These are phyloP conservation scores for Beauveria scarabaeidicola DNA, from an alignment of 2,329 filamentous ascomycete species.

Conservation along the genomic window DNA sequence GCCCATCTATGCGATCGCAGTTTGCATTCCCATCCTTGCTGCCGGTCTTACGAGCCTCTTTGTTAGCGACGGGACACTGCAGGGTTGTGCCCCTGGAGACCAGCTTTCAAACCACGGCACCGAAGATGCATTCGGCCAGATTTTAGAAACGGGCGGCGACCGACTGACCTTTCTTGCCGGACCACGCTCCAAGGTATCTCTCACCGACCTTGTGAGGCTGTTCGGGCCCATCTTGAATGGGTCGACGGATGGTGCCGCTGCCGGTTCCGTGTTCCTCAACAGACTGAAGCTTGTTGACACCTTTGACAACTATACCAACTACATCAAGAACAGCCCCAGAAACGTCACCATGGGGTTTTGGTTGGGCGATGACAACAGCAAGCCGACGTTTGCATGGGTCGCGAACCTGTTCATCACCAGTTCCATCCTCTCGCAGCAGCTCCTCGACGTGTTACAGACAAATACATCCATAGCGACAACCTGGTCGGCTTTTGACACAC, in stretches of 20 bases:
- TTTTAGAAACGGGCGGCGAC: constrained; percentile 15
- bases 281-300: constrained; percentile 49
- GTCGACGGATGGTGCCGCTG: constrained; percentile 15
- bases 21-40: constrained; percentile 70
- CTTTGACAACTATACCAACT: constrained; percentile 59
- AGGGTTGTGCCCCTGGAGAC: constrained; percentile 43
- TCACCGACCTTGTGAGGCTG: constrained; percentile 22
- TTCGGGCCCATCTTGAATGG: constrained; percentile 33
- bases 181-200: constrained; percentile 29
- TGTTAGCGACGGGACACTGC: constrained; percentile 46
- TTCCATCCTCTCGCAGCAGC: constrained; percentile 56
- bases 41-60: constrained; percentile 74
- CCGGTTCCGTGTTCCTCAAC: constrained; percentile 15
- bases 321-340: constrained; percentile 52
- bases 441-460: constrained; percentile 56
- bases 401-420: constrained; percentile 52
- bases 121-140: constrained; percentile 31
- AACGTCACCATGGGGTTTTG: constrained; percentile 72
- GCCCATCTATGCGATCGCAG: constrained; percentile 64
- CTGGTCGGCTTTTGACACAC: constrained; percentile 68
- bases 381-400: constrained; percentile 62
- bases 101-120: constrained; percentile 34
- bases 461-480: constrained; percentile 62
- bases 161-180: constrained; percentile 24
- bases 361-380: constrained; percentile 51